These are phyloP conservation scores for Thermomucor indicae-seudaticae DNA, from an alignment of 371 early-diverging fungal species.

Conservation along the genomic window DNA sequence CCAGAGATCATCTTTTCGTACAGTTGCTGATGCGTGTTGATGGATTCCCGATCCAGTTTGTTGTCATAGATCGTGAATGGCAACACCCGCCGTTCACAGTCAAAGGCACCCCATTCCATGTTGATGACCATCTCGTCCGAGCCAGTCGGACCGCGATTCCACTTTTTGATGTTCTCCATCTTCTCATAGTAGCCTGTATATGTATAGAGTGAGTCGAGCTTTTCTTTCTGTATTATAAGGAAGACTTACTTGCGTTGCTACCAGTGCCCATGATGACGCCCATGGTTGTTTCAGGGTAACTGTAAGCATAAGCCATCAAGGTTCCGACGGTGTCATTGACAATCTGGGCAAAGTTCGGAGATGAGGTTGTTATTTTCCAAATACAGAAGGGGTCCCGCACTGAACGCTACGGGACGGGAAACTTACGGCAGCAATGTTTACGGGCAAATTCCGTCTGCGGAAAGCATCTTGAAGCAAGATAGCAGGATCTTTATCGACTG, in stretches of 20 bases:
- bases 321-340: constrained; percentile 98
- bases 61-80: constrained; percentile 85
- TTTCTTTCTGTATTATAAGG: neutral
- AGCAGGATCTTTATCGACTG: constrained; percentile 74
- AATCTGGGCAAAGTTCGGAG: constrained; percentile 28
- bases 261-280: constrained; percentile 97
- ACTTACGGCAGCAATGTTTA: constrained; percentile 73
- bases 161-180: constrained; percentile 42
- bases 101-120: constrained; percentile 90
- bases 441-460: constrained; percentile 65
- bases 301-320: constrained; percentile 83
- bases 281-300: constrained; percentile 73
- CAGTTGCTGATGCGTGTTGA: constrained; percentile 74
- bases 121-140: constrained; percentile 84
- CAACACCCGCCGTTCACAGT: constrained; percentile 60
- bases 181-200: constrained; percentile 67
- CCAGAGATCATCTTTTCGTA: constrained; percentile 95
- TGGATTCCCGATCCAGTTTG: constrained; percentile 75
- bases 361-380: too few relatives aligned
- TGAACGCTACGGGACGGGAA: too few relatives aligned
- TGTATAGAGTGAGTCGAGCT: neutral
- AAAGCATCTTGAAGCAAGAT: constrained; percentile 84
- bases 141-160: constrained; percentile 21
- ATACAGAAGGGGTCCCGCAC: too few relatives aligned
- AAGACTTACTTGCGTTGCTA: constrained; percentile 70